Base-by-base conservation (phyloP, 192 early-diverging fungal species). In the Mortierella claussenii region DNA sequence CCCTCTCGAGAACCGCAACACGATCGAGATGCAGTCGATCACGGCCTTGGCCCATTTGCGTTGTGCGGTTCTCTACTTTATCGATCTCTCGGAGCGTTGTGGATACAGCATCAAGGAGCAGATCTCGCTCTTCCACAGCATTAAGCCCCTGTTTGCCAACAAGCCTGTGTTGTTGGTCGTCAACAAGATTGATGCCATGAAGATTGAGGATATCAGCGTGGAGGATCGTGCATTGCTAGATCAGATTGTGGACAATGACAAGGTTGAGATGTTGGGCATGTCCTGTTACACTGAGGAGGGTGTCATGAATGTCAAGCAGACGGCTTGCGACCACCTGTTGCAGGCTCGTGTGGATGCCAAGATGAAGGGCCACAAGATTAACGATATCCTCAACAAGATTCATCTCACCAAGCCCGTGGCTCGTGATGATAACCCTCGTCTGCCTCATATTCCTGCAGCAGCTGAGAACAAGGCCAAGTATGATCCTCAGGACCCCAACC, bases 21-120 rank as follows among this genome's bases (percentile, higher is more conserved):
- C 97, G 32, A 99, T 99, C 68, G 98, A 99, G 84, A 99, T 99
- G 98, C 98, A 99, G 86, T 98, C 96, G 54, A 96, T 99, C 75
- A 99, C 98, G 10, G 98, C 98, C 31, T 85, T 99, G 49, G 98
- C 98, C 11, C 98, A 99, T 79, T 82, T 99, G 83, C 90, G 97
- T 61, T 91, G 95, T 17, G 94, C 94, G 44, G 91, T 99, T 60
- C 78, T 99, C 75, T 99, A 92, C 89, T 99, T 99, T 81, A 92
- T 98, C 67, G 98, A 99, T 79, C 81, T 97, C 28, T 98, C 97
- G 7, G 98, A 97, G 78, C 93, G 96, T 79, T 99, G 98, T 84
- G 98, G 98, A 24, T 99, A 98, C 90, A 93, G 91, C 70, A 86
- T 99, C 73, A 86, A 79, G 33, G 94, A 97, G 46, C 98, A 99